Percentiles rank a stretch among this genome's conserved stretches.
These are phyloP conservation scores for Ogataea henricii DNA, from an alignment of 805 yeast species.

Conservation along the genomic window DNA sequence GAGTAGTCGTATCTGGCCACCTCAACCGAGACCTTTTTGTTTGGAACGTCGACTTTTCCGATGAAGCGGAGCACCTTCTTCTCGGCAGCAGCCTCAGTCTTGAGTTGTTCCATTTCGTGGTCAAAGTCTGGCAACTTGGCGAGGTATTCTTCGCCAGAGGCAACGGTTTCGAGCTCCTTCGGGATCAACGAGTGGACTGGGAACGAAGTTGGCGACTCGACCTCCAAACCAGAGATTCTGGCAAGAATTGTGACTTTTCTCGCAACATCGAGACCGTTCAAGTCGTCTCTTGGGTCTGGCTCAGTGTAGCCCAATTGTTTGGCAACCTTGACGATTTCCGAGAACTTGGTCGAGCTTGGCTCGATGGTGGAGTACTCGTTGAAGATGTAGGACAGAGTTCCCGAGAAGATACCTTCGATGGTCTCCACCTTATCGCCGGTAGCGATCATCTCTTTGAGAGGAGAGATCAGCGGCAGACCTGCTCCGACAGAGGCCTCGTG, in stretches of 20 bases:
- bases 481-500: slow-evolving; percentile 99
- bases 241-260: slow-evolving; percentile 97
- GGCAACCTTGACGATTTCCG: slow-evolving; percentile 87
- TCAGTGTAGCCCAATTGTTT: slow-evolving; percentile 94
- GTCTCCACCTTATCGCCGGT: slow-evolving; percentile 93
- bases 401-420: slow-evolving; percentile 96
- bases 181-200: slow-evolving; percentile 95
- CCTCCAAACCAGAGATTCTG: slow-evolving; percentile 83
- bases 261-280: slow-evolving; percentile 97
- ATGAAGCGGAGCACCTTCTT: slow-evolving; percentile 91
- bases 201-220: slow-evolving; percentile 88
- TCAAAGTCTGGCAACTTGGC: slow-evolving; percentile 82
- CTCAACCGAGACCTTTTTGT: slow-evolving; percentile 76
- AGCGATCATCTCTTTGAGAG: slow-evolving; percentile 81
- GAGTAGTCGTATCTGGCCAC: slow-evolving; percentile 82
- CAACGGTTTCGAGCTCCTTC: slow-evolving; percentile 70
- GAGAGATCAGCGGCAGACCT: slow-evolving; percentile 90
- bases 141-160: slow-evolving; percentile 77
- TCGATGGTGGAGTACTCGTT: slow-evolving; percentile 82
- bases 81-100: slow-evolving; percentile 78
- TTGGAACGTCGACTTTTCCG: slow-evolving; percentile 81
- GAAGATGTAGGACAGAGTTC: slow-evolving; percentile 92
- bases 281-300: slow-evolving; percentile 99
- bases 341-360: slow-evolving; percentile 68
- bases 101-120: slow-evolving; percentile 70